Conservation (phyloP, 495 filamentous ascomycete genomes). For the Daldinia caldariorum region DNA sequence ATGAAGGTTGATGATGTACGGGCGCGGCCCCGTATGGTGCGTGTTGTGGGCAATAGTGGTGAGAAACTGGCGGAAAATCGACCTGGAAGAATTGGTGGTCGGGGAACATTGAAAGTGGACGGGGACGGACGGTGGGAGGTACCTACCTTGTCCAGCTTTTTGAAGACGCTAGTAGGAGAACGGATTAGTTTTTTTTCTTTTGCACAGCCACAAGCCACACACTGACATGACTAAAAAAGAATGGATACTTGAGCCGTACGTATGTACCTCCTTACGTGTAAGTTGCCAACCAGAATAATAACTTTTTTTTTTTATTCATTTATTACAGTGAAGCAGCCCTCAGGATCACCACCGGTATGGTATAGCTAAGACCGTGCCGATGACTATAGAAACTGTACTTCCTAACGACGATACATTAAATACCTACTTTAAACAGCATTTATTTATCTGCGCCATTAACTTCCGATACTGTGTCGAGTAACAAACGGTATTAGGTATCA, state of each 20-base stretch:
- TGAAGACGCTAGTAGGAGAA: conserved; percentile 22
- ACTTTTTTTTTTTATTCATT: no score
- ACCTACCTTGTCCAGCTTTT: conserved; percentile 41
- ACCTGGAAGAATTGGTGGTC: conserved; percentile 50
- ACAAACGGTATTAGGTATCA: neutral
- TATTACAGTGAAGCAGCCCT: no score
- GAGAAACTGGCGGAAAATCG: conserved; percentile 48
- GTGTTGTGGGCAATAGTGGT: conserved; percentile 48
- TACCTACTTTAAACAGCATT: no score
- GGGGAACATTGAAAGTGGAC: conserved; percentile 50
- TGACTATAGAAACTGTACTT: neutral
- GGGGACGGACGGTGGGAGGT: conserved; percentile 43
- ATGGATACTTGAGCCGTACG: neutral
- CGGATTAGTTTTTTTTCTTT: conserved; percentile 12
- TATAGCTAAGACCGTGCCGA: neutral
- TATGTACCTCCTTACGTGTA: conserved; percentile 1
- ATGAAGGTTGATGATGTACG: conserved; percentile 39
- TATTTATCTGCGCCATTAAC: neutral
- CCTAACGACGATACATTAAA: neutral
- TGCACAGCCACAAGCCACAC: conserved; percentile 31
- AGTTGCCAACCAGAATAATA: neutral
- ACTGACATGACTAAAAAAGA: neutral
- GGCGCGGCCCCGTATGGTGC: conserved; percentile 46
- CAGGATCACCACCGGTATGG: no score
- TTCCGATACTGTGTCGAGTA: neutral